Percentiles rank a stretch among this genome's conserved stretches.
Conservation (phyloP, 306 rosid genomes). For the Cucurbita moschata region DNA sequence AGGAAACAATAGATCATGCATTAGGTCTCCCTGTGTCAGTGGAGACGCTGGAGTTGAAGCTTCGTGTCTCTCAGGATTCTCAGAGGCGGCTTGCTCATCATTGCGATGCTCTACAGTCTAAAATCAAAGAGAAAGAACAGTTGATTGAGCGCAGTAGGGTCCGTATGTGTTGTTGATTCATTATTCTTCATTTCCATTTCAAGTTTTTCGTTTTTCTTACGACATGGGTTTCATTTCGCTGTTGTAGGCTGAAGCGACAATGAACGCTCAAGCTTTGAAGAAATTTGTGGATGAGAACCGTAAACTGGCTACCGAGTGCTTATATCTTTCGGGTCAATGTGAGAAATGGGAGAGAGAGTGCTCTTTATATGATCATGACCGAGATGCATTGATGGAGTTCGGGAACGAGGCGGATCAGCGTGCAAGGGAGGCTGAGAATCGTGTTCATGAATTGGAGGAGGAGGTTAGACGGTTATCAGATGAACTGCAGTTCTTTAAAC, state of each 20-base stretch:
- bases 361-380: constrained; percentile 60
- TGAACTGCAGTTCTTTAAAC: constrained; percentile 34
- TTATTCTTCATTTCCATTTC: background rate
- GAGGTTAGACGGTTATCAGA: constrained; percentile 32
- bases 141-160: constrained; percentile 51
- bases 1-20: constrained; percentile 40
- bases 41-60: constrained; percentile 42
- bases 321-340: constrained; percentile 33
- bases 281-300: constrained; percentile 81
- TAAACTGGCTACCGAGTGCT: constrained; percentile 49
- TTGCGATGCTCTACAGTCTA: constrained; percentile 23
- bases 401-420: constrained; percentile 90
- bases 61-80: constrained; percentile 46
- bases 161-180: background rate
- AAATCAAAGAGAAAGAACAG: constrained; percentile 50
- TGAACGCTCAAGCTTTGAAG: constrained; percentile 76
- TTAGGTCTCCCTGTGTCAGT: constrained; percentile 43
- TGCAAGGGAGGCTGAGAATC: constrained; percentile 61
- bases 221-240: background rate
- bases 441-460: constrained; percentile 47
- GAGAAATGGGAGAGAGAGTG: constrained; percentile 59
- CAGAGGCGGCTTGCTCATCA: constrained; percentile 37
- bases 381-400: constrained; percentile 87
- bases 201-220: background rate
- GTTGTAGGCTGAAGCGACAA: constrained; percentile 44